These are phyloP conservation scores for Plasmodium coatneyi DNA, from an alignment of 169 alveolate genomes.

Conservation along the genomic window DNA sequence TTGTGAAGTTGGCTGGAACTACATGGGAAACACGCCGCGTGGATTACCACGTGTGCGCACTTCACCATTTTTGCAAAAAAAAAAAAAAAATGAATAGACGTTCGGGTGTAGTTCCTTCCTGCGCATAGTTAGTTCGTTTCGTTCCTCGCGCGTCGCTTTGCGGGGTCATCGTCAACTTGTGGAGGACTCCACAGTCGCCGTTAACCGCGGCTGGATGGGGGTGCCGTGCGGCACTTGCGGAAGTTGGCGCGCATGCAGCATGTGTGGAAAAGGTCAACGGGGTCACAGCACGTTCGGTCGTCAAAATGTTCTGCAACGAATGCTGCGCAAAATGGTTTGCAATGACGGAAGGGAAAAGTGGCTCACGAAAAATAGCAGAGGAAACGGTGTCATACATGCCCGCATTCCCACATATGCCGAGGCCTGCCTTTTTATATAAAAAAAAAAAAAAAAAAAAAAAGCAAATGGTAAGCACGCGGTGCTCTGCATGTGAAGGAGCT, in stretches of 20 bases:
- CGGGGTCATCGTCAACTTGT: too few species aligned
- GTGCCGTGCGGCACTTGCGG: neutral
- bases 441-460: too few species aligned
- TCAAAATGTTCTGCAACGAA: neutral
- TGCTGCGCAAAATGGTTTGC: neutral
- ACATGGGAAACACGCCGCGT: neutral
- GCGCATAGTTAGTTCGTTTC: neutral
- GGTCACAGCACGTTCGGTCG: neutral
- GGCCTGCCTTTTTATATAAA: neutral
- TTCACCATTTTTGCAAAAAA: neutral
- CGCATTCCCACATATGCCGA: neutral
- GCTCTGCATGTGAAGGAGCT: neutral
- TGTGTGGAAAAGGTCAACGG: neutral
- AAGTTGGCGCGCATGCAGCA: neutral
- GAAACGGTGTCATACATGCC: neutral
- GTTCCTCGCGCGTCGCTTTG: neutral
- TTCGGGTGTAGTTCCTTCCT: neutral
- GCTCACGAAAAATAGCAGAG: neutral
- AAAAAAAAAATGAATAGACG: neutral
- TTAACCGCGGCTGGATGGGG: too few species aligned
- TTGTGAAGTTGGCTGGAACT: neutral
- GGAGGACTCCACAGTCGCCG: too few species aligned
- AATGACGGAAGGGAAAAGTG: neutral
- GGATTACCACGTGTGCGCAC: neutral
- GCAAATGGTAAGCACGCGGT: neutral